Conservation (phyloP, 2,329 filamentous ascomycete species). For the Cladobotryum mycophilum region DNA sequence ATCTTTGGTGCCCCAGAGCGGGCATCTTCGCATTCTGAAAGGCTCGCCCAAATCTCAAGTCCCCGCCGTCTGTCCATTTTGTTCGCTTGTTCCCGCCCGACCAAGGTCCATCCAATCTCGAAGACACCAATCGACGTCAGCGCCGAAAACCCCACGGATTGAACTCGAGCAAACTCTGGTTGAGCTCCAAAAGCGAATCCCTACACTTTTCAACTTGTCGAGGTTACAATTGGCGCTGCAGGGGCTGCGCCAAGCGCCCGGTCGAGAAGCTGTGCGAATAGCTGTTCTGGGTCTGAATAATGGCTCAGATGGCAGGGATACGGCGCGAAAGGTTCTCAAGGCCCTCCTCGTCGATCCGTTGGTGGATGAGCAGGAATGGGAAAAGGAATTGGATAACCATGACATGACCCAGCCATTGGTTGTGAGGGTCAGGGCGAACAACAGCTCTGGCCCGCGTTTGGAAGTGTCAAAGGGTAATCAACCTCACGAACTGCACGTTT, state of each 20-base stretch:
- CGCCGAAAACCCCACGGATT: slow-evolving; percentile 28
- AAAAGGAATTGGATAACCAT: slow-evolving; percentile 50
- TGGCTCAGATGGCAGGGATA: slow-evolving; percentile 33
- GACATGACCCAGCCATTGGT: slow-evolving; percentile 53
- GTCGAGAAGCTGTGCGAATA: slow-evolving; percentile 52
- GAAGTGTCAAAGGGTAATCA: slow-evolving; percentile 29
- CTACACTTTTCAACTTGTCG: slow-evolving; percentile 60
- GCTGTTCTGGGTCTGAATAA: slow-evolving; percentile 47
- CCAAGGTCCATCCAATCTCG: slow-evolving; percentile 16
- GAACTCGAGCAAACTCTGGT: slow-evolving; percentile 55
- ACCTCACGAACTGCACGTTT: slow-evolving; percentile 54
- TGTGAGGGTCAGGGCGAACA: slow-evolving; percentile 44
- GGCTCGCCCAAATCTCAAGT: slow-evolving; percentile 11
- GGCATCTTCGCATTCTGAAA: slow-evolving; percentile 22
- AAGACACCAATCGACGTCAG: slow-evolving; percentile 25
- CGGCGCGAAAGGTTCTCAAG: slow-evolving; percentile 60
- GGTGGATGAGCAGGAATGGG: slow-evolving; percentile 57
- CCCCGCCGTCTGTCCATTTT: slow-evolving; percentile 26
- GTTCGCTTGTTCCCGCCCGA: slow-evolving; percentile 21
- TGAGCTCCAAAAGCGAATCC: slow-evolving; percentile 54
- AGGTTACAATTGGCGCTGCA: slow-evolving; percentile 65
- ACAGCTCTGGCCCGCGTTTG: slow-evolving; percentile 24
- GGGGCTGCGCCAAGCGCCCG: slow-evolving; percentile 51
- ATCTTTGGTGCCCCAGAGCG: slow-evolving; percentile 22
- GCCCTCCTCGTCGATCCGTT: slow-evolving; percentile 67